Evolutionary conservation across 2,329 filamentous ascomycete species (phyloP), one percentile per base, ranked within the genome.

Genomic region (Colletotrichum tropicale): DNA sequence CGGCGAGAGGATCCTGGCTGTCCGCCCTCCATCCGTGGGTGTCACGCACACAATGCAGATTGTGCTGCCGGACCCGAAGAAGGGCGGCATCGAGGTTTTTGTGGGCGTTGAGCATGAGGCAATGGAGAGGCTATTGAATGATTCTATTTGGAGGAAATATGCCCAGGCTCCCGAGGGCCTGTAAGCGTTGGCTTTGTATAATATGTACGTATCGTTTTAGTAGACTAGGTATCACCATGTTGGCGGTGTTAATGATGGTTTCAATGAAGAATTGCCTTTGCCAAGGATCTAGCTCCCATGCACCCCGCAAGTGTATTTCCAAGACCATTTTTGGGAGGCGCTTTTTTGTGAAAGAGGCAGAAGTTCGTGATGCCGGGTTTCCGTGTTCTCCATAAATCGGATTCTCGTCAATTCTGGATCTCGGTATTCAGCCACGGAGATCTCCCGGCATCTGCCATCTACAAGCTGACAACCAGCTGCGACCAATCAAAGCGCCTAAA

Each of bases 11-110:
- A 81, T 85, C 62, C 73, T 82, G 55, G 79, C 83, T 2, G 76
- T 85, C 8, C 80, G 84, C 6, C 72, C 77, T n/a, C 83, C 82
- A 1, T 80, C 81, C 62, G 76, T 82, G 8, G 83, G 83, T 8
- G 72, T 81, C 13, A 81, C 84, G 62, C 83, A 85, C 48, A 83
- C 83, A 3, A 71, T 78, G 36, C 82, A 81, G 28, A 77, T 84
- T 16, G 80, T 84, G 8, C 74, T 85, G 7, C 83, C 83, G 10
- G 76, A 78, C 61, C 71, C 84, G 10, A 82, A 81, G 4, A 79
- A 81, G 28, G 82, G 83, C 4, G 82, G 82, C 2, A 81, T 84
- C 43, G 83, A 85, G 65, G 76, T 85, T n/a, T 62, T 84, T 12
- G 79, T 84, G 3, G 82, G 82, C 2, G 81, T 84, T 2, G 82